phyloP scores from a whole-genome alignment of 2,329 filamentous ascomycete species.

The Alternaria metachromatica region DNA sequence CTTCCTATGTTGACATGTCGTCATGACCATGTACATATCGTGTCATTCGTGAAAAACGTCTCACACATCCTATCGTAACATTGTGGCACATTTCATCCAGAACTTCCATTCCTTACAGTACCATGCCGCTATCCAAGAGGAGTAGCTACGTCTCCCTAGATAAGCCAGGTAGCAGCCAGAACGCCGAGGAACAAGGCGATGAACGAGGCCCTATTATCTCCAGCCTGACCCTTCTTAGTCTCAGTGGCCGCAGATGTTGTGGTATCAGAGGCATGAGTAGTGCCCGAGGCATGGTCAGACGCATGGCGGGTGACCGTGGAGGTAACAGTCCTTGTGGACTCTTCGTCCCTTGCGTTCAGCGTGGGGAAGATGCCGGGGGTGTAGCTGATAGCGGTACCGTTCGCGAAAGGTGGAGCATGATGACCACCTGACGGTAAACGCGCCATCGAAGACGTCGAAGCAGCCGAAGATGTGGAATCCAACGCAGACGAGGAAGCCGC shows the following conservation, averaged over 20 bases:
- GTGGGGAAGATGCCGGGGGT: conserved; percentile 11
- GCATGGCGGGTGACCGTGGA: neutral
- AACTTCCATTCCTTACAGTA: neutral
- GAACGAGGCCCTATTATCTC: conserved; percentile 6
- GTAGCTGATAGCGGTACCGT: conserved; percentile 4
- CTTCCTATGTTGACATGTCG: neutral
- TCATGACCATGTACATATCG: neutral
- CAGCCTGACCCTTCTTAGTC: conserved; percentile 5
- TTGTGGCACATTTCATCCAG: neutral
- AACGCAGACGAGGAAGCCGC: neutral
- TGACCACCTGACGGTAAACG: neutral
- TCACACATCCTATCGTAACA: neutral
- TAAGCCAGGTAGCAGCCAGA: conserved; percentile 6
- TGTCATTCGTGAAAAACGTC: neutral
- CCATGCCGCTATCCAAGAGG: neutral
- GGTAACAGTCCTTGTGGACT: neutral
- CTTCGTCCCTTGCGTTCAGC: conserved; percentile 5
- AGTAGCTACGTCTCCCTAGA: conserved; percentile 4
- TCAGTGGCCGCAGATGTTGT: neutral
- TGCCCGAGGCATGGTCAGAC: neutral
- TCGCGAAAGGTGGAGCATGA: neutral
- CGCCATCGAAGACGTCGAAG: neutral
- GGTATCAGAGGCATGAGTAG: neutral
- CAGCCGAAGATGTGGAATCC: neutral
- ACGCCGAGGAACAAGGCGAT: conserved; percentile 9